A percentile compares a stretch with the other conserved stretches of the same genome.
Conservation (phyloP, 306 rosid species). For the Mimosa pudica region DNA sequence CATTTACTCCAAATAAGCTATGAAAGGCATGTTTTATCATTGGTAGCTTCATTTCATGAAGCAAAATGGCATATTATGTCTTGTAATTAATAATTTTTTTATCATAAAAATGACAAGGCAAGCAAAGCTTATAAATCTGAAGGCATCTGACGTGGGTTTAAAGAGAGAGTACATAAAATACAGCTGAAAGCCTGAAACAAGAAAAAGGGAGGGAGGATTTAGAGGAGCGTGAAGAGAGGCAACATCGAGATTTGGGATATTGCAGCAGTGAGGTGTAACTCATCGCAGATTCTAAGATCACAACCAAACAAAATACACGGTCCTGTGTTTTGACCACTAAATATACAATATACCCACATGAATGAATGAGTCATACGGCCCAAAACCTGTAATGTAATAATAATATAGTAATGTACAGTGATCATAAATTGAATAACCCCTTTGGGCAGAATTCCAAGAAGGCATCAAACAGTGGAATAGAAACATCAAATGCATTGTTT, state of each 20-base stretch:
- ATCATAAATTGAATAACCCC: slow-evolving; percentile 14
- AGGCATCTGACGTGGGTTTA: slow-evolving; percentile 3
- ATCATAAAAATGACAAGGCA: too few species aligned
- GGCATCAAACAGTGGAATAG: slow-evolving; percentile 60
- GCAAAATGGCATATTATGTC: background rate
- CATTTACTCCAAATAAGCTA: too few species aligned
- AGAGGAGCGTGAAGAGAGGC: slow-evolving; percentile 35
- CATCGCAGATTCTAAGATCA: background rate
- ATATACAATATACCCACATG: slow-evolving; percentile 15
- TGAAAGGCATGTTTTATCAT: too few species aligned
- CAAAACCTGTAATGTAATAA: slow-evolving; percentile 29
- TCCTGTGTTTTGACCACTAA: slow-evolving; percentile 45
- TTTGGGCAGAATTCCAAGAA: background rate
- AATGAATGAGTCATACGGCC: background rate
- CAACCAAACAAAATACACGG: slow-evolving; percentile 41
- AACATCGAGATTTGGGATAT: slow-evolving; percentile 56
- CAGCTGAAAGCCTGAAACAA: background rate
- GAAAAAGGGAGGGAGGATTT: slow-evolving; percentile 40
- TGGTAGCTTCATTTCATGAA: background rate
- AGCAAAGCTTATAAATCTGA: background rate
- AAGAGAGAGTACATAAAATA: slow-evolving; percentile 39
- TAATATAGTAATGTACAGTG: slow-evolving; percentile 7
- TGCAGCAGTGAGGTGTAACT: background rate
- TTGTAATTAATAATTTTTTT: too few species aligned
- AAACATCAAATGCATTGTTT: slow-evolving; percentile 56